These are phyloP conservation scores for Apiospora hydei DNA, from an alignment of 2,329 filamentous ascomycete genomes.

Conservation along the genomic window DNA sequence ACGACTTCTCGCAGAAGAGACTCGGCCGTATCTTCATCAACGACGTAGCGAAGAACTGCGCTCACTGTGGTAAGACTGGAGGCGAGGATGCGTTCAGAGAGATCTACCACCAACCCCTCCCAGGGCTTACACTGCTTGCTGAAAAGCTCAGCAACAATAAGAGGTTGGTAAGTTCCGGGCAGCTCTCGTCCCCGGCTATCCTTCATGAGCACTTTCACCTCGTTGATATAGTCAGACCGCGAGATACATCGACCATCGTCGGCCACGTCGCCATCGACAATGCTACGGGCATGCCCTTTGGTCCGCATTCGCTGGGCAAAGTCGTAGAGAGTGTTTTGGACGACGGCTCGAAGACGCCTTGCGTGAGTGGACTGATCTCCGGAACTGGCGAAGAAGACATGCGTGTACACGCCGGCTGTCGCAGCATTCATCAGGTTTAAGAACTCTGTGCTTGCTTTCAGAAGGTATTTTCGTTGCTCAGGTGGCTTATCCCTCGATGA, in stretches of 20 bases:
- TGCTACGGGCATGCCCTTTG: conserved; percentile 33
- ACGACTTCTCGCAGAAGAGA: conserved; percentile 25
- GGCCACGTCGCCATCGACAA: too few relatives aligned
- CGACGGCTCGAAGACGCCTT: conserved; percentile 37
- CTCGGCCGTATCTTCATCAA: conserved; percentile 33
- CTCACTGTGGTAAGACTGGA: conserved; percentile 31
- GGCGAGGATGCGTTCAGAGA: conserved; percentile 33
- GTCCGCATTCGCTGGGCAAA: conserved; percentile 37
- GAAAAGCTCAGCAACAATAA: conserved; percentile 45
- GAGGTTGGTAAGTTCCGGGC: conserved; percentile 44
- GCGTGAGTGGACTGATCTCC: conserved; percentile 27
- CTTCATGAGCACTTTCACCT: conserved; percentile 39
- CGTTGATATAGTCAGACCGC: conserved; percentile 32
- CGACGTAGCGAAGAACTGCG: conserved; percentile 33
- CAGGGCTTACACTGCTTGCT: conserved; percentile 43
- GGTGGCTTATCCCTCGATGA: conserved; percentile 29
- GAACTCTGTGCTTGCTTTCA: conserved; percentile 39
- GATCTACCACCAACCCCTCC: conserved; percentile 32
- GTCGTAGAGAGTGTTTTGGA: conserved; percentile 35
- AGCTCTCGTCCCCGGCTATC: conserved; percentile 44
- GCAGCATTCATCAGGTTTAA: conserved; percentile 34
- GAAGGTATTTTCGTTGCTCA: conserved; percentile 41
- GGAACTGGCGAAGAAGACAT: conserved; percentile 38
- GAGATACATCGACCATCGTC: conserved; percentile 28
- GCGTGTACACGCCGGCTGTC: conserved; percentile 39